phyloP scores from a whole-genome alignment of 2,329 filamentous ascomycete genomes.

The Diplodia scrobiculata region DNA sequence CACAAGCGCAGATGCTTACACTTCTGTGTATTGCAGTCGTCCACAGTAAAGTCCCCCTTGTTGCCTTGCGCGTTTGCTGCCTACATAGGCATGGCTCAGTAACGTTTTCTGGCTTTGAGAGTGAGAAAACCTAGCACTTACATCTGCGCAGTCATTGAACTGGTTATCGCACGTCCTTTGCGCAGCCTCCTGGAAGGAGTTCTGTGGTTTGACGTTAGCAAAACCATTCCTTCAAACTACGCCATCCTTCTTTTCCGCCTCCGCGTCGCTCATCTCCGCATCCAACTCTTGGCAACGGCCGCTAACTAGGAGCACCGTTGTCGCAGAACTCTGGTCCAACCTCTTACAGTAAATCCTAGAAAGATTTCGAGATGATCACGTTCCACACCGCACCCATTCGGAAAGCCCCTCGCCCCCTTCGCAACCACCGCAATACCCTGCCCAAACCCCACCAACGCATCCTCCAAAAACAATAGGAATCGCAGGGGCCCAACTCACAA shows the following conservation, averaged over 20 bases:
- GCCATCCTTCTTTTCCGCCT: neutral
- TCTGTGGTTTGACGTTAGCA: neutral
- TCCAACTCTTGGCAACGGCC: neutral
- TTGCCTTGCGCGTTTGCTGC: slow-evolving; percentile 25
- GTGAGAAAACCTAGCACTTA: neutral
- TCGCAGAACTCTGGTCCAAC: neutral
- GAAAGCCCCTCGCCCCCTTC: neutral
- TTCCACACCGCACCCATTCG: neutral
- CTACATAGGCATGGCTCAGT: neutral
- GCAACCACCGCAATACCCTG: neutral
- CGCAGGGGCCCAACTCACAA: slow-evolving; percentile 1
- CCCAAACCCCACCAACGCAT: neutral
- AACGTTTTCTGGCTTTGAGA: neutral
- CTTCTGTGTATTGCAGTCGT: slow-evolving; percentile 20
- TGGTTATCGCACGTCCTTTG: slow-evolving; percentile 28
- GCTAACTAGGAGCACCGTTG: neutral
- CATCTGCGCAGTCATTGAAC: slow-evolving; percentile 28
- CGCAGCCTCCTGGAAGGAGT: slow-evolving; percentile 25
- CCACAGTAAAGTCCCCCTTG: slow-evolving; percentile 19
- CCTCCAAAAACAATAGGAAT: neutral
- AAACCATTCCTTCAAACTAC: neutral
- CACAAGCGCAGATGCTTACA: neutral
- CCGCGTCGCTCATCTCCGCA: neutral
- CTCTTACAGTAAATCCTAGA: neutral
- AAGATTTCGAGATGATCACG: neutral